Percentiles rank a stretch among this genome's conserved stretches.
phyloP scores from a whole-genome alignment of 2,329 filamentous ascomycete species.

The Drechslera avenae region DNA sequence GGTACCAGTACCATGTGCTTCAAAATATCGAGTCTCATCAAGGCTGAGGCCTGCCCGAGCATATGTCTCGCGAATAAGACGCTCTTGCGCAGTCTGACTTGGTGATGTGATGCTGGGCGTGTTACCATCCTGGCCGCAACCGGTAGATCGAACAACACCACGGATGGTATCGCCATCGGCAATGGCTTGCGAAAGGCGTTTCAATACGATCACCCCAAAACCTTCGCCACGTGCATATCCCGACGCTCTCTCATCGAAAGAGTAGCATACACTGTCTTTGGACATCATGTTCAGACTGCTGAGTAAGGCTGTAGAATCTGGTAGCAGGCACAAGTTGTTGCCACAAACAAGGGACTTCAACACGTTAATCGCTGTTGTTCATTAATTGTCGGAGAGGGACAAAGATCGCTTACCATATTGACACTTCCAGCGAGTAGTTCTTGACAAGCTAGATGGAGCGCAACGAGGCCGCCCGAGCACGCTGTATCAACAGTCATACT shows the following conservation, averaged over 20 bases:
- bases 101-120: conserved; percentile 31
- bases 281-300: conserved; percentile 30
- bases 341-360: conserved; percentile 19
- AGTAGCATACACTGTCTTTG: conserved; percentile 36
- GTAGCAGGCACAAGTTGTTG: conserved; percentile 19
- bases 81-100: conserved; percentile 52
- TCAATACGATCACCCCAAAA: conserved; percentile 42
- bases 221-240: conserved; percentile 70
- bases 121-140: conserved; percentile 27
- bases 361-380: not conserved
- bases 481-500: conserved; percentile 37
- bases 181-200: conserved; percentile 21
- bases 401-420: conserved; percentile 14
- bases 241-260: conserved; percentile 59
- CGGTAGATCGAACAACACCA: conserved; percentile 35
- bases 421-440: conserved; percentile 15
- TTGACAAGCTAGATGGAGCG: conserved; percentile 29
- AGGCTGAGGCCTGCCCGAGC: conserved; percentile 42
- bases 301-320: conserved; percentile 15
- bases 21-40: conserved; percentile 29
- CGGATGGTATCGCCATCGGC: conserved; percentile 35
- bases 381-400: not conserved
- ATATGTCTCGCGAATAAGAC: conserved; percentile 42
- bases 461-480: conserved; percentile 32
- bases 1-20: conserved; percentile 54